Conservation (phyloP, 768 basidiomycete genomes). For the Agrocybe praecox region DNA sequence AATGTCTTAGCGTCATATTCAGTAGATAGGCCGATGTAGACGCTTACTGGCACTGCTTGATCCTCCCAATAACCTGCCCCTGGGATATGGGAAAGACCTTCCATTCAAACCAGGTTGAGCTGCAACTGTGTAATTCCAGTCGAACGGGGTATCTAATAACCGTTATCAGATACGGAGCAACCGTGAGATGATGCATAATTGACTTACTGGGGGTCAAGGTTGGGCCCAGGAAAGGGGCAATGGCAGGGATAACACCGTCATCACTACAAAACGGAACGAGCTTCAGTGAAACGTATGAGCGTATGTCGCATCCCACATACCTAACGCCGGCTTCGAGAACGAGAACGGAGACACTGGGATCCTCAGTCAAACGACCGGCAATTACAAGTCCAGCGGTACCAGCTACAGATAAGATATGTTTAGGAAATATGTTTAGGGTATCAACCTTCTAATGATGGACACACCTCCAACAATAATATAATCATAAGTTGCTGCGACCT, state of each 20-base stretch:
- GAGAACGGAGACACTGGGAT: slow-evolving; percentile 46
- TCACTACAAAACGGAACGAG: slow-evolving; percentile 17
- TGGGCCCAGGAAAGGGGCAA: slow-evolving; percentile 19
- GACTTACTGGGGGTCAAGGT: slow-evolving; percentile 20
- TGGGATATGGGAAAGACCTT: slow-evolving; percentile 28
- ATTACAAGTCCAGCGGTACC: slow-evolving; percentile 60
- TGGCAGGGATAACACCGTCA: slow-evolving; percentile 17
- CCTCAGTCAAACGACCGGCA: slow-evolving; percentile 53
- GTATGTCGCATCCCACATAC: slow-evolving; percentile 26
- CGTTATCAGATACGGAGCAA: too few species aligned
- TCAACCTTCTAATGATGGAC: background rate
- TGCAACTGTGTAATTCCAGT: slow-evolving; percentile 35
- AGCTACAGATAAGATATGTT: slow-evolving; percentile 12
- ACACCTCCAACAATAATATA: slow-evolving; percentile 14
- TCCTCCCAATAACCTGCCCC: slow-evolving; percentile 36
- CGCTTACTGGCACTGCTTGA: slow-evolving; percentile 28
- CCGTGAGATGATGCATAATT: too few species aligned
- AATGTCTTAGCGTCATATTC: too few species aligned
- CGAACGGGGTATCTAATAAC: slow-evolving; percentile 22
- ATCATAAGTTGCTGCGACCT: slow-evolving; percentile 5
- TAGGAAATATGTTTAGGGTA: too few species aligned
- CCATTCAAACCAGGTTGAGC: slow-evolving; percentile 30
- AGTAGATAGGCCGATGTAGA: too few species aligned
- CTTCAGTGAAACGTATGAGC: background rate
- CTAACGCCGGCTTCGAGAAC: slow-evolving; percentile 58